Evolutionary conservation across 495 filamentous ascomycete species (phyloP).

Genomic region (Pseudomonodictys pantanalensis): DNA sequence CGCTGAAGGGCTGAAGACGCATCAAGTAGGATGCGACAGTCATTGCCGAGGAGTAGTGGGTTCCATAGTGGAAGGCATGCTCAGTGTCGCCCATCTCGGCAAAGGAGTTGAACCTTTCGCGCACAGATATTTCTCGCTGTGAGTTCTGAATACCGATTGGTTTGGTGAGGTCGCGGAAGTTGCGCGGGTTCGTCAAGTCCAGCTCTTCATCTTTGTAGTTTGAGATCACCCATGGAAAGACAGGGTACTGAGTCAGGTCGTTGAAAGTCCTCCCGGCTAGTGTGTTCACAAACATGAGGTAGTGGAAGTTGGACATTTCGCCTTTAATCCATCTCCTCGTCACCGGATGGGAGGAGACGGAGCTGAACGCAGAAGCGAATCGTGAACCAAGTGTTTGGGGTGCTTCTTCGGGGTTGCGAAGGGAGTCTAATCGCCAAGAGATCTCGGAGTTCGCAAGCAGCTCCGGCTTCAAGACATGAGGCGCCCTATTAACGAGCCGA

Average conservation of each 20-base stretch:
- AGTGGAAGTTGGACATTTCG: conserved; percentile 97
- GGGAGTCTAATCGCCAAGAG: conserved; percentile 80
- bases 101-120: conserved; percentile 79
- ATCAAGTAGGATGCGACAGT: conserved; percentile 96
- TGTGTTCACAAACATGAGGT: conserved; percentile 96
- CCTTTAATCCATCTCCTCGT: conserved; percentile 90
- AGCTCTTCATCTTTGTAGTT: conserved; percentile 97
- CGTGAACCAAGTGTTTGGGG: conserved; percentile 83
- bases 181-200: conserved; percentile 75
- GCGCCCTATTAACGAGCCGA: conserved; percentile 71
- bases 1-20: conserved; percentile 89
- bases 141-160: conserved; percentile 93
- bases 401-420: conserved; percentile 76
- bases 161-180: conserved; percentile 87
- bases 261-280: conserved; percentile 97
- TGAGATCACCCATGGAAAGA: conserved; percentile 95
- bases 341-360: conserved; percentile 66
- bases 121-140: conserved; percentile 70
- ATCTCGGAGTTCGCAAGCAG: conserved; percentile 59
- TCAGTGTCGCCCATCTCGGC: conserved; percentile 83
- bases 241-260: conserved; percentile 95
- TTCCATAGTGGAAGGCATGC: conserved; percentile 93
- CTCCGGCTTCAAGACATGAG: conserved; percentile 61
- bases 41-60: conserved; percentile 98
- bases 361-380: conserved; percentile 92